These are phyloP conservation scores for Triticum timopheevii DNA, from an alignment of 176 grass and related monocot species.

Conservation along the genomic window DNA sequence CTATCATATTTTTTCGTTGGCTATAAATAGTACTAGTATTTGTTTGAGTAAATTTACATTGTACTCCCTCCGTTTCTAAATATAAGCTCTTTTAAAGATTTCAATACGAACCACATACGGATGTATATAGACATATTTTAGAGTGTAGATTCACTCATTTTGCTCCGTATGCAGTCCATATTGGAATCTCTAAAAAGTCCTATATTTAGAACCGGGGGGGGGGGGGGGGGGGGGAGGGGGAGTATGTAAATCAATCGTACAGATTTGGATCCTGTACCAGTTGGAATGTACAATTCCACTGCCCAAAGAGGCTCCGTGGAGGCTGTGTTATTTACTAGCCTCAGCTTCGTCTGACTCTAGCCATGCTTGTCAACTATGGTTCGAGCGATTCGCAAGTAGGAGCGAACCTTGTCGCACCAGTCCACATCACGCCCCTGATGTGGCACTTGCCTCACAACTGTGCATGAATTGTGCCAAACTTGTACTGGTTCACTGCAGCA, in stretches of 20 bases:
- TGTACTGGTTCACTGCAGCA: conserved; percentile 1
- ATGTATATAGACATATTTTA: too few relatives aligned
- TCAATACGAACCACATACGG: too few relatives aligned
- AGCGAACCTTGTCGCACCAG: background rate
- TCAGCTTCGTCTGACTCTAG: background rate
- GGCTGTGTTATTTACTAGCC: background rate
- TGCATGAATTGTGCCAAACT: background rate
- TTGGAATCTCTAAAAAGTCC: too few relatives aligned
- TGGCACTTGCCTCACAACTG: background rate
- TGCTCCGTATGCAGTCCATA: too few relatives aligned
- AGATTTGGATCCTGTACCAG: background rate
- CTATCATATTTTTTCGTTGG: background rate
- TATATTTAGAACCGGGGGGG: too few relatives aligned
- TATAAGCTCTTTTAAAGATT: too few relatives aligned
- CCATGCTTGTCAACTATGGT: background rate
- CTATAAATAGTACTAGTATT: background rate
- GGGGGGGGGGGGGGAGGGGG: too few relatives aligned
- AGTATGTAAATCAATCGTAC: background rate
- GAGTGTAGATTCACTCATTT: too few relatives aligned
- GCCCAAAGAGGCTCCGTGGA: background rate
- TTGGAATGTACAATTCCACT: background rate
- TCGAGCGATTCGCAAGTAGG: background rate
- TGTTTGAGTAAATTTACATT: background rate
- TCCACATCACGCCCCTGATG: background rate
- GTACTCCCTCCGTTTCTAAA: background rate